phyloP scores from a whole-genome alignment of 1,139 yeast genomes.

The Saccharomyces hybrid region DNA sequence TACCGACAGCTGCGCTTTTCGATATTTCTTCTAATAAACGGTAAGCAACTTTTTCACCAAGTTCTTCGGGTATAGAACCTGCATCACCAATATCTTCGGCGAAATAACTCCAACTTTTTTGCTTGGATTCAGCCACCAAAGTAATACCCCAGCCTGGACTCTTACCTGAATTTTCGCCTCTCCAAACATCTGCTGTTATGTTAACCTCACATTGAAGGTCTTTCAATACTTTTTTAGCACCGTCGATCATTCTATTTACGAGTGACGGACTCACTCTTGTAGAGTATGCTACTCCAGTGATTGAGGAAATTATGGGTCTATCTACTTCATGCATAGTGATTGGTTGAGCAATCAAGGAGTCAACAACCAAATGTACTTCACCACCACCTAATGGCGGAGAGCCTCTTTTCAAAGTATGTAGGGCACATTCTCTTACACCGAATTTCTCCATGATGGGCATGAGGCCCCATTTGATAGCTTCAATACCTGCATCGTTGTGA shows the following conservation, averaged over 20 bases:
- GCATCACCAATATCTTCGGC: slow-evolving; percentile 75
- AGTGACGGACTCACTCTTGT: slow-evolving; percentile 93
- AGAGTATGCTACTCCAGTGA: slow-evolving; percentile 92
- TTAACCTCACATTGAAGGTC: slow-evolving; percentile 84
- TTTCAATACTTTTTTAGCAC: slow-evolving; percentile 65
- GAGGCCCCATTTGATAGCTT: slow-evolving; percentile 86
- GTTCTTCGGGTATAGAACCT: slow-evolving; percentile 81
- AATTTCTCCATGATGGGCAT: slow-evolving; percentile 87
- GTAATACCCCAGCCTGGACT: slow-evolving; percentile 96
- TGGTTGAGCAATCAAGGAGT: slow-evolving; percentile 78
- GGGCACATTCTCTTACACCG: slow-evolving; percentile 83
- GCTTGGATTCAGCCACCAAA: slow-evolving; percentile 82
- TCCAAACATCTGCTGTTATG: slow-evolving; percentile 93
- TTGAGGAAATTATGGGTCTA: slow-evolving; percentile 62
- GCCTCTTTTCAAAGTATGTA: slow-evolving; percentile 84
- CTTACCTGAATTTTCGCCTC: slow-evolving; percentile 92
- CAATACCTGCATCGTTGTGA: slow-evolving; percentile 70
- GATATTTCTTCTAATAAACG: slow-evolving; percentile 69
- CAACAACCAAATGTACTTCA: slow-evolving; percentile 79
- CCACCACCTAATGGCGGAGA: slow-evolving; percentile 95
- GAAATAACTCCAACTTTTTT: slow-evolving; percentile 78
- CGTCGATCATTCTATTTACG: slow-evolving; percentile 84
- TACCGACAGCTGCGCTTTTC: slow-evolving; percentile 63
- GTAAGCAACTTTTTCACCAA: slow-evolving; percentile 71
- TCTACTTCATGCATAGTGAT: slow-evolving; percentile 79